Evolutionary conservation across 2,329 filamentous ascomycete species (phyloP), one percentile per base, ranked within the genome.

Genomic region (Fusarium sp.): DNA sequence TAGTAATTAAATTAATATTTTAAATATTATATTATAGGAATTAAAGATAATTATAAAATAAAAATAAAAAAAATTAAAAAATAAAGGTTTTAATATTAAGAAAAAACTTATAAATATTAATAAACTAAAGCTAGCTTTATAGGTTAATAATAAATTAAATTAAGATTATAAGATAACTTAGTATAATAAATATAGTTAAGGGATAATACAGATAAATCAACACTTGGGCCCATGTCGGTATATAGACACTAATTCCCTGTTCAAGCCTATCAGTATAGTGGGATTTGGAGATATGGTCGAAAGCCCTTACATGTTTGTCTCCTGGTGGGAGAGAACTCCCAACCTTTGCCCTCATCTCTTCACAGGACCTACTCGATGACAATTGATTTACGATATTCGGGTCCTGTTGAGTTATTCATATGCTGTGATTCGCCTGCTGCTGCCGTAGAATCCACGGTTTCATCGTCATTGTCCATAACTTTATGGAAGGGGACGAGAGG

Each of bases 241-340:
- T 75, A 16, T 75, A 80, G 14, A 80, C 79, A 61, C 79, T 80
- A 35, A 79, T 67, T 71, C 77, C 78, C 80, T 35, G 15, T 12
- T 11, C 15, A 5, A 16, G 16, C 4, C 20, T 18, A 31, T 73
- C 14, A 68, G 51, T 26, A 16, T 4, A 20, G 30, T 47, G 26
- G 56, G 30, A 8, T 28, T 38, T 6, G 22, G 22, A 18, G 28
- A 28, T 28, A 9, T 41, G 14, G 36, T 39, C 13, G 16, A 15
- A 26, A 20, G 28, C 22, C 39, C 74, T 77, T 65, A 72, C 78
- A 71, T 79, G 78, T 24, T 72, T 70, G 33, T 79, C 78, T 28
- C 75, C 75, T 3, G 68, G 73, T 4, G 77, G 77, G 14, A 79
- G 73, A 38, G 74, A 57, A 50, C 73, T 73, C 9, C 78, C 78